These are phyloP conservation scores for Phyllosticta citriasiana DNA, from an alignment of 2,329 filamentous ascomycete genomes.

Conservation along the genomic window DNA sequence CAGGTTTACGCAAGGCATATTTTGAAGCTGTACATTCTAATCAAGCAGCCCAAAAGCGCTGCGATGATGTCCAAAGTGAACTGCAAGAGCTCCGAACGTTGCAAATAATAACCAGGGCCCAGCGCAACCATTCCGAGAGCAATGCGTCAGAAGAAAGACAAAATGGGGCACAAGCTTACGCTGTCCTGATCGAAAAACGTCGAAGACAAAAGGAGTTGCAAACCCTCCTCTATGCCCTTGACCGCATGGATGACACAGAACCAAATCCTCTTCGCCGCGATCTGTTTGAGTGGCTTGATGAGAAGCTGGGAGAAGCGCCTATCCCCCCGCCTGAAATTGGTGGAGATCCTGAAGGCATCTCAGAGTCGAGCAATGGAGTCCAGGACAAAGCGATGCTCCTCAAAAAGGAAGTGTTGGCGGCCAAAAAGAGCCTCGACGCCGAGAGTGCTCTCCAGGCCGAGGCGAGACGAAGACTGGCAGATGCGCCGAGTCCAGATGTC, in stretches of 20 bases:
- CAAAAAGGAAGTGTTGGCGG: slow-evolving; percentile 30
- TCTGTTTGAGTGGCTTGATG: slow-evolving; percentile 19
- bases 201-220: slow-evolving; percentile 36
- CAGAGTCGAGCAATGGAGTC: slow-evolving; percentile 16
- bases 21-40: slow-evolving; percentile 36
- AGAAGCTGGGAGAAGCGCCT: slow-evolving; percentile 26
- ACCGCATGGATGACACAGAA: slow-evolving; percentile 26
- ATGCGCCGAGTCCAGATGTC: slow-evolving; percentile 9
- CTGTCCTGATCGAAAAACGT: slow-evolving; percentile 36
- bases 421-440: slow-evolving; percentile 23
- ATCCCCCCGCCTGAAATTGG: slow-evolving; percentile 23
- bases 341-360: slow-evolving; percentile 16
- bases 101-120: slow-evolving; percentile 14
- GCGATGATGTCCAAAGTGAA: slow-evolving; percentile 23
- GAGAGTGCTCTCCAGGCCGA: slow-evolving; percentile 16
- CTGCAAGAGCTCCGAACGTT: slow-evolving; percentile 20
- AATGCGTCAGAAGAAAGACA: neutral
- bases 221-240: slow-evolving; percentile 36
- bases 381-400: slow-evolving; percentile 23
- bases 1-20: slow-evolving; percentile 35
- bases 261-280: slow-evolving; percentile 22
- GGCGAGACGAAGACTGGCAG: neutral
- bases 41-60: slow-evolving; percentile 29
- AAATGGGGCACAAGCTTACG: slow-evolving; percentile 22
- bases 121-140: neutral